Evolutionary conservation across 257 asterid species (phyloP).

Genomic region (Fraxinus americana): DNA sequence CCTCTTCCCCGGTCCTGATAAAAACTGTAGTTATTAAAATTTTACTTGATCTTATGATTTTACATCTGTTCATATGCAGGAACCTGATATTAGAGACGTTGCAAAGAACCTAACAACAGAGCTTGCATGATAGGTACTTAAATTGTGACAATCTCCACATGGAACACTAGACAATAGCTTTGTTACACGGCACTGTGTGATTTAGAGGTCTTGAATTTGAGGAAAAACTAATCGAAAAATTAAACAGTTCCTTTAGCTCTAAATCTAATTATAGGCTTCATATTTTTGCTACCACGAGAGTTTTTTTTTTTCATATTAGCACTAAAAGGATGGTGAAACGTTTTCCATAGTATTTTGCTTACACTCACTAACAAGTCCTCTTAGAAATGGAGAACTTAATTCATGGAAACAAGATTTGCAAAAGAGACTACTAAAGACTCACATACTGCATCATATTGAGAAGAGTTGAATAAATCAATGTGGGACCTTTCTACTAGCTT

Average conservation of each 20-base stretch:
- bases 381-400: background rate
- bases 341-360: slow-evolving; percentile 3
- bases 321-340: slow-evolving; percentile 5
- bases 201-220: background rate
- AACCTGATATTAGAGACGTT: background rate
- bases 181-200: background rate
- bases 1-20: too few relatives aligned
- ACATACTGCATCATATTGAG: background rate
- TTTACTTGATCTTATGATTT: background rate
- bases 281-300: background rate
- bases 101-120: too few relatives aligned
- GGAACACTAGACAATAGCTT: background rate
- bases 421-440: slow-evolving; percentile 5
- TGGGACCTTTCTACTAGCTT: background rate
- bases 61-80: background rate
- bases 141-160: background rate
- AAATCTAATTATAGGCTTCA: background rate
- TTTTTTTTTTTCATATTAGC: background rate
- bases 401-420: background rate
- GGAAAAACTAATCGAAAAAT: background rate
- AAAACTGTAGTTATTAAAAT: too few relatives aligned
- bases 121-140: background rate
- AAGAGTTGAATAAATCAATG: background rate
- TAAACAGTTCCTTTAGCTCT: background rate
- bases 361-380: background rate